Evolutionary conservation across 805 yeast genomes (phyloP), one percentile per base, ranked within the genome.

Genomic region (Candida qinlingensis): DNA sequence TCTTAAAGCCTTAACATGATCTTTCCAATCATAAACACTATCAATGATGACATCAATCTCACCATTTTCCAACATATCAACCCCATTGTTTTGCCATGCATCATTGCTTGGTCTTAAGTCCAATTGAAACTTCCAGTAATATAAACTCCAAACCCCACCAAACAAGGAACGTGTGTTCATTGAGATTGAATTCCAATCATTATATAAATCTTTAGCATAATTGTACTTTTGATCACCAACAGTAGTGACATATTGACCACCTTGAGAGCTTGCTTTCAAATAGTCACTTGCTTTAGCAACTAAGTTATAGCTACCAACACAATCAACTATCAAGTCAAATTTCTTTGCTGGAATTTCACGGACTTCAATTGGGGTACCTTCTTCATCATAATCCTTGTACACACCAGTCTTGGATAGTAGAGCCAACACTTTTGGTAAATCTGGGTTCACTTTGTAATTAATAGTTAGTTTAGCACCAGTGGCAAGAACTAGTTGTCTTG

Each of bases 301-400:
- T 5, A 85, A 72, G 33, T 77, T 79, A 42, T 72, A 70, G 39
- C 86, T 86, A 38, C 96, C 94, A 44, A 80, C 76, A 52, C 83
- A 75, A 66, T 89, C 96, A 10, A 85, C 59, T n/a, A 86, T 77
- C 5, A 77, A 58, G 58, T 85, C 87, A 58, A 80, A 87, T 55
- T 76, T 72, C 12, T 47, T 42, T 6, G 58, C 50, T 26, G 53
- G 55, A 19, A 56, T 41, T 13, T 43, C 51, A n/a, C 51, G 48
- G 11, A 44, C 39, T 28, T 61, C 64, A 12, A 59, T 53, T 4
- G 59, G 58, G 5, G 58, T 52, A 6, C 66, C 68, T 2, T 52
- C 46, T 2, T 46, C 53, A 39, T 61, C 62, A 47, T 54, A 61
- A 29, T 69, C 66, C 28, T 62, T 62, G n/a, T 63, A 58, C 30